A percentile compares a stretch with the other conserved stretches of the same genome.
Evolutionary conservation across 805 yeast genomes (phyloP).

Genomic region (Sungouiozyma intestinalis): DNA sequence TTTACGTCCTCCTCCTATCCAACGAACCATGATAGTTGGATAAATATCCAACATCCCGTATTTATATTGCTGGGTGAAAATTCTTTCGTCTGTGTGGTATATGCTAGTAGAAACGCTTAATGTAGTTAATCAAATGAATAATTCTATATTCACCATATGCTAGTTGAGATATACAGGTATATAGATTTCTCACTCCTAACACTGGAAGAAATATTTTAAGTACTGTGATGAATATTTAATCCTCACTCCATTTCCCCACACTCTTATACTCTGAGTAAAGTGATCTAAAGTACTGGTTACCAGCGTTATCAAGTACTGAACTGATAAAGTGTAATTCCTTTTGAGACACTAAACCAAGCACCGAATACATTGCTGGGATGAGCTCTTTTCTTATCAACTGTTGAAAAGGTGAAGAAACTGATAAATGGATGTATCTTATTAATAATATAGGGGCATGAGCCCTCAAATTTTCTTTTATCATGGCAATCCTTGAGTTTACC

Average conservation of each 20-base stretch:
- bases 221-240: conserved; percentile 17
- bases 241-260: conserved; percentile 74
- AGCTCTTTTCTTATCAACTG: conserved; percentile 39
- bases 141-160: not conserved
- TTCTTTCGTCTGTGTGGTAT: not conserved
- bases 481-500: conserved; percentile 44
- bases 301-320: conserved; percentile 55
- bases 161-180: not conserved
- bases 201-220: too few relatives aligned
- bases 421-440: conserved; percentile 44
- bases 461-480: conserved; percentile 51
- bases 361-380: conserved; percentile 44
- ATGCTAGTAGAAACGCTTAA: not conserved
- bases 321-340: conserved; percentile 55
- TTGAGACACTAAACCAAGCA: conserved; percentile 61
- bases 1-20: not conserved
- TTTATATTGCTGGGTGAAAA: not conserved
- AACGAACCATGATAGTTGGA: not conserved
- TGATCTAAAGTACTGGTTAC: conserved; percentile 55
- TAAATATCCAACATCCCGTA: not conserved
- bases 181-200: not conserved
- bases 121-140: not conserved
- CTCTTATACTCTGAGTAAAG: conserved; percentile 65
- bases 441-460: conserved; percentile 51
- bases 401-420: conserved; percentile 41